Evolutionary conservation across 78 protist genomes (phyloP).

Genomic region (Guillardia theta): DNA sequence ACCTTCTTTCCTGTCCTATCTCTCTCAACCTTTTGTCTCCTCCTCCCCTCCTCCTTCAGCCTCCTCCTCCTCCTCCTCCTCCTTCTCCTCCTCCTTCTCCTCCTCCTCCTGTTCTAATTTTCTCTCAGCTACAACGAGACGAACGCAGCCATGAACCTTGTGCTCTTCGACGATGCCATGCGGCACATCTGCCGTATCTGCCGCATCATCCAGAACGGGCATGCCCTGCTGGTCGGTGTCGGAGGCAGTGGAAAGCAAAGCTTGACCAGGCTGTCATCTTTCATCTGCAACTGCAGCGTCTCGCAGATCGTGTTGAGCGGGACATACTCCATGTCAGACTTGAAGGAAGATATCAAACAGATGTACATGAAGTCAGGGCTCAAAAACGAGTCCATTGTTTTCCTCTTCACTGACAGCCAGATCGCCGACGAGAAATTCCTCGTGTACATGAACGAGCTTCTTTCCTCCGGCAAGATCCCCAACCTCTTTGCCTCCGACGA

Average conservation of each 20-base stretch:
- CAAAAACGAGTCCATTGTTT: conserved; percentile 45
- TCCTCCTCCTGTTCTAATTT: no score
- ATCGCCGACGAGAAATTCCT: conserved; percentile 68
- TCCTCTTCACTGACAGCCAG: conserved; percentile 72
- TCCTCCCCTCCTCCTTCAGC: no score
- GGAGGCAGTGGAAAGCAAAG: conserved; percentile 77
- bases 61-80: no score
- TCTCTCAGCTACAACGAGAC: background rate
- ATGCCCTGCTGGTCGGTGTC: conserved; percentile 76
- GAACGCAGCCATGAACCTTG: conserved; percentile 61
- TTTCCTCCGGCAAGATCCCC: conserved; percentile 70
- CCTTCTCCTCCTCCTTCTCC: no score
- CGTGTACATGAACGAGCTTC: conserved; percentile 66
- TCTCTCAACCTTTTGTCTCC: no score
- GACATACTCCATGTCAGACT: conserved; percentile 52
- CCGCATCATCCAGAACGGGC: conserved; percentile 65
- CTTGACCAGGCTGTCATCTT: conserved; percentile 62
- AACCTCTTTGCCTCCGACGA: conserved; percentile 64
- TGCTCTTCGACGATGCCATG: conserved; percentile 73
- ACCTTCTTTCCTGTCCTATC: no score
- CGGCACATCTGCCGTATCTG: conserved; percentile 64
- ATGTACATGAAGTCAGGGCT: conserved; percentile 57
- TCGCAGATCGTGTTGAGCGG: conserved; percentile 52
- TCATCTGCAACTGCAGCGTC: conserved; percentile 33
- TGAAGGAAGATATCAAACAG: conserved; percentile 55